These are phyloP conservation scores for Porcisia hertigi DNA, from an alignment of 208 protist genomes.

Conservation along the genomic window DNA sequence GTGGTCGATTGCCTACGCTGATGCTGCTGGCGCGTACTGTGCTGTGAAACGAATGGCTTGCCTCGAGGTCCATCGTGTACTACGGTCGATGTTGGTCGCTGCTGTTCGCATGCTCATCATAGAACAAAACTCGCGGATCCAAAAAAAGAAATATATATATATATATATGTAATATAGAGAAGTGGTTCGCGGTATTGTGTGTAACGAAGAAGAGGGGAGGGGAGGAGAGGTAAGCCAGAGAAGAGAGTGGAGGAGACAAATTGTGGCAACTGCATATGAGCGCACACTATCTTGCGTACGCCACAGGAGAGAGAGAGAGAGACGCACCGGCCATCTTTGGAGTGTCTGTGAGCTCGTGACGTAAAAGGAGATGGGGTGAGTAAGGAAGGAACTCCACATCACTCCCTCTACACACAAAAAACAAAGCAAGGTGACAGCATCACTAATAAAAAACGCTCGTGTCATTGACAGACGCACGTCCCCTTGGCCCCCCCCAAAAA, in stretches of 20 bases:
- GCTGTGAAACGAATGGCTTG: background rate
- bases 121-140: background rate
- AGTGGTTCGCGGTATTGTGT: background rate
- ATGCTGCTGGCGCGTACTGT: background rate
- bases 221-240: background rate
- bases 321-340: background rate
- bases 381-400: background rate
- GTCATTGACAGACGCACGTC: background rate
- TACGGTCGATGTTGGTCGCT: background rate
- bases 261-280: too few relatives aligned
- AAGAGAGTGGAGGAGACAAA: background rate
- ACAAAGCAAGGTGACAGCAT: background rate
- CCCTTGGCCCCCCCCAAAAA: too few relatives aligned
- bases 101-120: background rate
- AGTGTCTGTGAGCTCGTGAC: background rate
- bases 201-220: background rate
- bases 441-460: background rate
- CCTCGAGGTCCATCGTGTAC: constrained; percentile 13
- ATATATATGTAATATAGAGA: background rate
- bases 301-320: background rate
- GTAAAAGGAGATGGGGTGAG: background rate
- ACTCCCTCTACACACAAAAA: constrained; percentile 10
- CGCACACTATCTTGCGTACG: background rate
- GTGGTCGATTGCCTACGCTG: background rate
- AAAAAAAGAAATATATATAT: background rate